These are phyloP conservation scores for Sicyos baderoa DNA, from an alignment of 306 rosid genomes.

Conservation along the genomic window DNA sequence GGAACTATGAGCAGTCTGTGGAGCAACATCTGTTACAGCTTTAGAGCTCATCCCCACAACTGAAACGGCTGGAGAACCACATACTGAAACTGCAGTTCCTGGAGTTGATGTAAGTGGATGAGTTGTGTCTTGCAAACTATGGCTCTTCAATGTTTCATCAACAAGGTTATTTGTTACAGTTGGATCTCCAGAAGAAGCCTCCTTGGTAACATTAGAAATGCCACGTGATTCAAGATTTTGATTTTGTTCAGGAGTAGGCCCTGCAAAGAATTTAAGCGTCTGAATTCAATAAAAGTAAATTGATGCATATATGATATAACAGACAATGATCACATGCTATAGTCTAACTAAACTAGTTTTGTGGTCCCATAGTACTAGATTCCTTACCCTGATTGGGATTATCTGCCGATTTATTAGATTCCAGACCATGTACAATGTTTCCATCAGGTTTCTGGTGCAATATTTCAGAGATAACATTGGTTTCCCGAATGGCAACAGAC, in stretches of 20 bases:
- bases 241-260: slow-evolving; percentile 34
- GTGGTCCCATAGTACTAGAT: slow-evolving; percentile 25
- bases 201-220: slow-evolving; percentile 28
- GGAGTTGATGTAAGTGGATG: slow-evolving; percentile 31
- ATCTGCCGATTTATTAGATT: slow-evolving; percentile 30
- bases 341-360: slow-evolving; percentile 33
- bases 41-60: slow-evolving; percentile 27
- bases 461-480: slow-evolving; percentile 33
- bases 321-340: slow-evolving; percentile 5
- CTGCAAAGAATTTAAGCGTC: slow-evolving; percentile 37
- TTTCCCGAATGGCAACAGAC: slow-evolving; percentile 19
- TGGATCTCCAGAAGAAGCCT: slow-evolving; percentile 29
- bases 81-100: slow-evolving; percentile 27
- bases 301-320: not conserved
- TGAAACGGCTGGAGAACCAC: slow-evolving; percentile 33
- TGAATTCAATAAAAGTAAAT: slow-evolving; percentile 13
- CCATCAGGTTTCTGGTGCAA: slow-evolving; percentile 30
- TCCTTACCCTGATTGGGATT: slow-evolving; percentile 32
- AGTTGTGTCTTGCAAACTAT: slow-evolving; percentile 27
- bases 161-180: slow-evolving; percentile 22
- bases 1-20: slow-evolving; percentile 33
- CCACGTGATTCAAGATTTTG: slow-evolving; percentile 31
- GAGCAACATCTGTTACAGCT: slow-evolving; percentile 28
- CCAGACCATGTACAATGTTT: slow-evolving; percentile 27
- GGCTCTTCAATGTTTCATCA: slow-evolving; percentile 33